These are phyloP conservation scores for Handroanthus guayacan DNA, from an alignment of 257 asterid genomes.

Conservation along the genomic window DNA sequence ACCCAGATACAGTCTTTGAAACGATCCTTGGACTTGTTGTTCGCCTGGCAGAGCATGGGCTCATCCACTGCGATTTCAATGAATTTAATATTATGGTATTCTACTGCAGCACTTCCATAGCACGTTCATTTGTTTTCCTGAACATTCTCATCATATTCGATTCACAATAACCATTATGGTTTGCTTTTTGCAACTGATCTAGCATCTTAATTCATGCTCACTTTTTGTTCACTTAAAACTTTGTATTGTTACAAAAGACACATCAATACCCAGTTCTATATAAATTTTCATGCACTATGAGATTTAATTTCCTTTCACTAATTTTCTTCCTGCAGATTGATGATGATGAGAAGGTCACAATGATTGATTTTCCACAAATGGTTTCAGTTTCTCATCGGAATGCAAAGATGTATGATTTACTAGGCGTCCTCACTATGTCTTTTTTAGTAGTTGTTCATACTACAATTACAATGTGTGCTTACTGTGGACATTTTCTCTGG, in stretches of 20 bases:
- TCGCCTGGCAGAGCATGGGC: conserved; percentile 97
- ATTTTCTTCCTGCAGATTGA: conserved; percentile 65
- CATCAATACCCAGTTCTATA: not conserved
- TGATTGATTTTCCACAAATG: conserved; percentile 98
- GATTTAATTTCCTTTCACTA: conserved; percentile 31
- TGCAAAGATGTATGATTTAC: conserved; percentile 71
- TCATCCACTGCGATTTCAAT: conserved; percentile 95
- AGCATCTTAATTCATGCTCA: conserved; percentile 15
- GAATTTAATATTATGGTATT: conserved; percentile 93
- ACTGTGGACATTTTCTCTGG: not conserved
- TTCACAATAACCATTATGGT: conserved; percentile 7
- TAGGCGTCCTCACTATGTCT: not conserved
- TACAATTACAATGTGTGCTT: not conserved
- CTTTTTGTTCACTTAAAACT: conserved; percentile 17
- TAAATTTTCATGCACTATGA: conserved; percentile 22
- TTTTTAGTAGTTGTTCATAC: conserved; percentile 2
- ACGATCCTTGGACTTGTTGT: conserved; percentile 76
- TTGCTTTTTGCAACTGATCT: conserved; percentile 17
- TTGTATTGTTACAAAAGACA: not conserved
- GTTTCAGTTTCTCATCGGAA: conserved; percentile 93
- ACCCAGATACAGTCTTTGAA: conserved; percentile 81
- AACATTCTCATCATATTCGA: conserved; percentile 9
- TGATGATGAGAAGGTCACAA: conserved; percentile 90
- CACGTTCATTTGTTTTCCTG: conserved; percentile 21
- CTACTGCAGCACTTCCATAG: conserved; percentile 29